Conservation (phyloP, 1,284 basidiomycete species). For the Uromyces viciae-fabae region DNA sequence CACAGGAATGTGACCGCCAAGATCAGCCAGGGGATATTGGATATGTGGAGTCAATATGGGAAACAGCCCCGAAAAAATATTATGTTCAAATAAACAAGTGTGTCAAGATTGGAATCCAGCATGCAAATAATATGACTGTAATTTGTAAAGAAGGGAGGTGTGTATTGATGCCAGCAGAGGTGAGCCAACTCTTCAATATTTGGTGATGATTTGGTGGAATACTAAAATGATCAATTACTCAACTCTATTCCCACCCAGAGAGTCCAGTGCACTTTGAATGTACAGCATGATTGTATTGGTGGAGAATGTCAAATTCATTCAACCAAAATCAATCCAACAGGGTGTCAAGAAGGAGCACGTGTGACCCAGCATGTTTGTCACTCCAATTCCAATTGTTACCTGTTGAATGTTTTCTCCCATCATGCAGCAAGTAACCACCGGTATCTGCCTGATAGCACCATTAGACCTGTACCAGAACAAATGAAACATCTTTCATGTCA, state of each 20-base stretch:
- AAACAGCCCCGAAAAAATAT: neutral
- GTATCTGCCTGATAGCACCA: neutral
- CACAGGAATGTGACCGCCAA: neutral
- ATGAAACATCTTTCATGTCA: neutral
- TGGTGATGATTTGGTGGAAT: no score
- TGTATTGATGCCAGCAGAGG: neutral
- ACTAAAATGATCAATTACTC: neutral
- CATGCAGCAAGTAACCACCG: neutral
- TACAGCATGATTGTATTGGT: neutral
- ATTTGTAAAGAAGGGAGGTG: neutral
- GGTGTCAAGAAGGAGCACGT: neutral
- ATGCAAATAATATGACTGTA: neutral
- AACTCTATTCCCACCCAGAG: neutral
- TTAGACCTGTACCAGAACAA: neutral
- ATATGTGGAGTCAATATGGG: neutral
- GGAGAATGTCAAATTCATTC: neutral
- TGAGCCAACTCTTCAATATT: neutral
- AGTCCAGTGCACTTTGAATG: neutral
- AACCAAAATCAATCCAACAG: neutral
- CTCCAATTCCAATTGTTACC: neutral
- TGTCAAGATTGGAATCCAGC: neutral
- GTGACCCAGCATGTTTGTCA: neutral
- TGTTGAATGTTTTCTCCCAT: constrained; percentile 3
- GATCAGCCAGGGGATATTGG: neutral
- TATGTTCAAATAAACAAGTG: neutral